phyloP scores from a whole-genome alignment of 2,329 filamentous ascomycete genomes.

The Hortaea sp. region DNA sequence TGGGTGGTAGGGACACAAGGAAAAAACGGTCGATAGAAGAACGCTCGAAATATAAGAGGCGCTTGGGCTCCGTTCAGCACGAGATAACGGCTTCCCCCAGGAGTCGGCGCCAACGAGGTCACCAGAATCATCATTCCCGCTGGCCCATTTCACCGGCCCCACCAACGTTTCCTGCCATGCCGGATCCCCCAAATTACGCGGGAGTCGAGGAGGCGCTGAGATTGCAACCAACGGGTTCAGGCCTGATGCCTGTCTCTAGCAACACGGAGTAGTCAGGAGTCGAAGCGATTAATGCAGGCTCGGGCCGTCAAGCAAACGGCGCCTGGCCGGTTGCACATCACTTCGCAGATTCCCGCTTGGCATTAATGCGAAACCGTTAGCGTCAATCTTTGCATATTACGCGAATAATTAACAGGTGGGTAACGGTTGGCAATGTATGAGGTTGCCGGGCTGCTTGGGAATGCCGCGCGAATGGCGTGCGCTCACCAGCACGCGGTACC shows the following conservation, averaged over 20 bases:
- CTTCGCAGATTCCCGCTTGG: background rate
- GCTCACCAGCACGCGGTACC: no score
- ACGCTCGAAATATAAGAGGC: background rate
- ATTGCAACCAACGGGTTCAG: background rate
- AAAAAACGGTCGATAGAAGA: background rate
- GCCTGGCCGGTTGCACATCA: background rate
- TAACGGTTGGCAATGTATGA: no score
- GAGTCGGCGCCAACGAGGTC: background rate
- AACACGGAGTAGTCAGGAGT: background rate
- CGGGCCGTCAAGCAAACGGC: background rate
- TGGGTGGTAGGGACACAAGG: conserved; percentile 2
- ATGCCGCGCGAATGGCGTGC: no score
- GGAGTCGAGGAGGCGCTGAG: background rate
- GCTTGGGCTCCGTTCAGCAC: background rate
- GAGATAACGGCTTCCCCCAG: background rate
- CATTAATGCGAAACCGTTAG: background rate
- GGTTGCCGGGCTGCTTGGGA: no score
- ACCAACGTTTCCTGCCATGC: background rate
- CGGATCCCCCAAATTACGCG: background rate
- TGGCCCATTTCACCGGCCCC: background rate
- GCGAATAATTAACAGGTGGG: no score
- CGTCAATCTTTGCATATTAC: background rate
- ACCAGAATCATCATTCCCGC: background rate
- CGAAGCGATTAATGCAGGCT: background rate
- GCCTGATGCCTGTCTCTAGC: background rate